Evolutionary conservation across 768 basidiomycete species (phyloP), one percentile per base, ranked within the genome.

Genomic region (Boletus pseudo-olivaceus): DNA sequence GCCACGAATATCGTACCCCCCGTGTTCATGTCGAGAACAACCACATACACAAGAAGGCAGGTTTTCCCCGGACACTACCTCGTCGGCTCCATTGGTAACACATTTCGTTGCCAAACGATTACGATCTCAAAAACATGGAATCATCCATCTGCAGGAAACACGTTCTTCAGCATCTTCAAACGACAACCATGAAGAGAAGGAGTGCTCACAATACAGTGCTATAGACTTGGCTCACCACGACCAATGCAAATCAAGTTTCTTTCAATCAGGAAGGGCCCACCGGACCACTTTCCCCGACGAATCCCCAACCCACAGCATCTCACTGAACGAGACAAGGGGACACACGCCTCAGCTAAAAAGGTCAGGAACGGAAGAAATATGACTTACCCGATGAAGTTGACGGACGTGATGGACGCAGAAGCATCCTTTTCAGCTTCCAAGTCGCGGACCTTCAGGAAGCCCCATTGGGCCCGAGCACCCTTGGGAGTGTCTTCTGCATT

Each of bases 381-480:
- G 7, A 67, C 78, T 51, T 67, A 92, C 93, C 88, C 90, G 23
- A 87, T 73, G 61, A 96, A 96, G 62, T 79, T 82, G 62, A 97
- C 74, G n/a, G 90, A 84, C 1, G 86, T 91, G 47, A 94, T 77
- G 23, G 80, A 76, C 17, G 72, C 73, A 17, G 73, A 67, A 15
- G 59, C 49, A 14, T 62, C 64, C 45, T 60, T 62, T 62, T 81
- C 76, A 49, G 79, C 78, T 67, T 85, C 82, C 77, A 95, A 77
- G 53, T 78, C 80, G 60, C 87, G 76, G 52, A 91, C 72, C 14
- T 83, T 82, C 10, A 81, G 73, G 71, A 96, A 86, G 62, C 85
- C 78, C 91, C 91, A 94, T 47, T 73, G 73, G 2, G 90, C 85
- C 62, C 78, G 81, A 63, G 85, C 78, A 0, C 80, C 85, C 50